Base-by-base conservation (phyloP, 2,329 filamentous ascomycete genomes). In the Neonectria ditissima region DNA sequence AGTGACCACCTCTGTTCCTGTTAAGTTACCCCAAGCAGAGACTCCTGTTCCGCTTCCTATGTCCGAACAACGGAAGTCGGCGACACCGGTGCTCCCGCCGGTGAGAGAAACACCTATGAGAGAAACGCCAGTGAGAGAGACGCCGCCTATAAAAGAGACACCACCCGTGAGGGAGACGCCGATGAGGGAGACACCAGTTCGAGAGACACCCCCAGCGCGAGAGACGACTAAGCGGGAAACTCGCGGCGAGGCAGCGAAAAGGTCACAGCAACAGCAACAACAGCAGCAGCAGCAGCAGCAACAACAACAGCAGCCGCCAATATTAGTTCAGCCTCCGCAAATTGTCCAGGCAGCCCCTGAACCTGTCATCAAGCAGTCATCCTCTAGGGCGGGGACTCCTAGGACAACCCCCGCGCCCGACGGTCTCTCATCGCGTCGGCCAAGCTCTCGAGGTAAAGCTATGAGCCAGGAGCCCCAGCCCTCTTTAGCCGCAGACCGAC, bases 381-480 rank as follows among this genome's bases (percentile, higher is more conserved):
- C 74, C 0, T 81, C 79, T 37, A 74, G 79, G 2, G 74, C 73
- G 4, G 74, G 74, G 4, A 81, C 79, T 1, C 78, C 80, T 9
- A 68, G 73, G 26, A 70, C 81, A 22, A 74, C 75, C 3, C 71
- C 75, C 11, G 74, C 59, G 4, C 67, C 73, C 2, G 84, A 85
- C 57, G 69, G 74, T 2, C 71, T 74, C 26, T 53, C 60, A 20
- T 65, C 67, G 41, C 82, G 84, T 34, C 83, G 85, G 34, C 85
- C 86, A 2, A 75, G 78, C 32, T 87, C 86, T 45, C 80, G 85
- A 74, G 85, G 85, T 43, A 86, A 86, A 71, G 81, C 83, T 60
- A 73, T 78, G 63, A 87, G 83, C 69, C 81, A 84, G 72, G 85
- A 87, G 69, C 83, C 83, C 41, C 79, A 80, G 65, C 71, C 79